Evolutionary conservation across 495 filamentous ascomycete genomes (phyloP).

Genomic region (Amniculicola lignicola): DNA sequence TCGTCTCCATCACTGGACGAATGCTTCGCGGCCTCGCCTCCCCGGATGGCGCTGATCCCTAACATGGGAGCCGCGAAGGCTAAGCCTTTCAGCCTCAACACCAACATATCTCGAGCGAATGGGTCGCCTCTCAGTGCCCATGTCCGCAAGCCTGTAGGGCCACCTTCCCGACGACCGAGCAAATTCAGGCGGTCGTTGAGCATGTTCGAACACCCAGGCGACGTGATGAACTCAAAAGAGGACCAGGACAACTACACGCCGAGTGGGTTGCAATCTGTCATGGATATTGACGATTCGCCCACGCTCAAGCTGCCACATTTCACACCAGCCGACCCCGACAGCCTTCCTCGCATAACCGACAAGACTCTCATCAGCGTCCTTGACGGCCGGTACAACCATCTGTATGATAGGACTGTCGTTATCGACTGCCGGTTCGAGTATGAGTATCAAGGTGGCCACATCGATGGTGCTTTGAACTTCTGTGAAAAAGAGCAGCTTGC

Average conservation of each 20-base stretch:
- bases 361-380: conserved; percentile 78
- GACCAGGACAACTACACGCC: conserved; percentile 56
- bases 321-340: conserved; percentile 71
- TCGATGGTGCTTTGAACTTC: conserved; percentile 86
- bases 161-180: conserved; percentile 70
- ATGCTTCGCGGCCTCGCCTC: conserved; percentile 76
- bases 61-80: conserved; percentile 55
- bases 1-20: conserved; percentile 67
- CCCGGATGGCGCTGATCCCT: conserved; percentile 56
- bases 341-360: conserved; percentile 80
- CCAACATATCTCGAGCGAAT: conserved; percentile 54
- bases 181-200: conserved; percentile 90
- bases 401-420: conserved; percentile 74
- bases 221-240: conserved; percentile 70
- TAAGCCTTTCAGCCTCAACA: conserved; percentile 55
- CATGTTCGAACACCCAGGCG: conserved; percentile 92
- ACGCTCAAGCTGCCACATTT: conserved; percentile 79
- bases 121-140: conserved; percentile 71
- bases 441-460: conserved; percentile 95
- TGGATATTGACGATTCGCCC: conserved; percentile 70
- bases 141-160: conserved; percentile 67
- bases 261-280: conserved; percentile 62
- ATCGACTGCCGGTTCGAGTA: conserved; percentile 99
- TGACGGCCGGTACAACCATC: conserved; percentile 72
- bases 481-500: conserved; percentile 90